Conservation (phyloP, 495 filamentous ascomycete species). For the Tetracladium setigerum region DNA sequence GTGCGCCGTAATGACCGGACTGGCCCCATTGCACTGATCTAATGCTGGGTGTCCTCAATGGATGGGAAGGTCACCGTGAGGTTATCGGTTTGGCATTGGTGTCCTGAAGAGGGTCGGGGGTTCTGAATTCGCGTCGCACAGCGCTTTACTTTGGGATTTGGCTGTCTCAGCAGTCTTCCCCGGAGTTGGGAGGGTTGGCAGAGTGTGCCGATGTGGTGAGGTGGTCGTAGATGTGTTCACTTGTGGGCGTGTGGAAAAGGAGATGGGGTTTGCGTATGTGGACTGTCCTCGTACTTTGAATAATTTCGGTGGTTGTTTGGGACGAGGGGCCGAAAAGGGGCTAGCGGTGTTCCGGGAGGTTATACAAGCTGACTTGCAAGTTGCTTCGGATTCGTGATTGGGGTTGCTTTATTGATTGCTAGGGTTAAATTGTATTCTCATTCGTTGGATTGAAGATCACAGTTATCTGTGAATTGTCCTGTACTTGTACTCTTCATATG, state of each 20-base stretch:
- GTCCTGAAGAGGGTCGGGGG: not conserved
- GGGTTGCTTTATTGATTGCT: no score
- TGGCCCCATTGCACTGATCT: slow-evolving; percentile 35
- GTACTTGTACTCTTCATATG: no score
- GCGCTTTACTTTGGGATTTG: not conserved
- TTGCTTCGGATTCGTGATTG: no score
- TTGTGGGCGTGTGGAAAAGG: not conserved
- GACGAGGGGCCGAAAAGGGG: no score
- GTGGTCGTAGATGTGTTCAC: not conserved
- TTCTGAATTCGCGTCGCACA: not conserved
- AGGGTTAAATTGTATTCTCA: no score
- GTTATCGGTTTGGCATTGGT: not conserved
- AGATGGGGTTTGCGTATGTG: not conserved
- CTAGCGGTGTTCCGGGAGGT: no score
- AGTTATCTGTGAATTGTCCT: no score
- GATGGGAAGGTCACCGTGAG: slow-evolving; percentile 1
- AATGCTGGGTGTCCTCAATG: slow-evolving; percentile 18
- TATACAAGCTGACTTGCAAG: no score
- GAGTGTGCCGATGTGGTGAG: slow-evolving; percentile 8
- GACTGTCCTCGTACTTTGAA: no score
- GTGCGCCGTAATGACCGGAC: slow-evolving; percentile 46
- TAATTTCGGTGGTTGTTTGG: no score
- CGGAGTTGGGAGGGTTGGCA: not conserved
- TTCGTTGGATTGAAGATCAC: no score
- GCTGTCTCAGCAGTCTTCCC: slow-evolving; percentile 10